Conservation (phyloP, 306 rosid genomes). For the Spatholobus suberectus region DNA sequence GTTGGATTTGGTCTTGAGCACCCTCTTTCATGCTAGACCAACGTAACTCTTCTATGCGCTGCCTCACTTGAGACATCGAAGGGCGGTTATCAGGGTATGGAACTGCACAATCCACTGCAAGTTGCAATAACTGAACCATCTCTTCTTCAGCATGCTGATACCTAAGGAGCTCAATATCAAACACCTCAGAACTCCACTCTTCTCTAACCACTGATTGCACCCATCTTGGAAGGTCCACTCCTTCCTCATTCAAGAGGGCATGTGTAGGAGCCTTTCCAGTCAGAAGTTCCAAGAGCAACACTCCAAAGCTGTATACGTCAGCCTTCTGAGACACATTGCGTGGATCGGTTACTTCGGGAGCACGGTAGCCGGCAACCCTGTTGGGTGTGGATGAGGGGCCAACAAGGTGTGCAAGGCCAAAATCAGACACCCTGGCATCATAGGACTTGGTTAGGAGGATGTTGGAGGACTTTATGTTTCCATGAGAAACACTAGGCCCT, state of each 20-base stretch:
- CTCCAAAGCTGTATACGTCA: conserved; percentile 73
- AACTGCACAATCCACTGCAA: conserved; percentile 72
- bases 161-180: conserved; percentile 66
- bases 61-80: conserved; percentile 60
- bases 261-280: conserved; percentile 79
- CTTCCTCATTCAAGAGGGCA: conserved; percentile 66
- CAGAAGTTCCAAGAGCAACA: conserved; percentile 68
- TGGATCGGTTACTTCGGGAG: conserved; percentile 73
- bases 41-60: conserved; percentile 56
- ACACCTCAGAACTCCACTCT: conserved; percentile 72
- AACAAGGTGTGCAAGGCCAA: conserved; percentile 71
- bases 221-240: conserved; percentile 81
- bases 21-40: conserved; percentile 46
- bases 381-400: conserved; percentile 70
- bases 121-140: conserved; percentile 70
- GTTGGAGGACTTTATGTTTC: conserved; percentile 75
- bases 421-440: conserved; percentile 72
- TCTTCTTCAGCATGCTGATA: conserved; percentile 67
- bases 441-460: conserved; percentile 64
- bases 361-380: conserved; percentile 70
- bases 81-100: conserved; percentile 70
- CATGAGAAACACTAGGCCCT: conserved; percentile 64
- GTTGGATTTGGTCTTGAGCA: conserved; percentile 50
- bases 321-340: conserved; percentile 74
- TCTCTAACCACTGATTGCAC: conserved; percentile 72